Percentiles rank a stretch among this genome's conserved stretches.
Evolutionary conservation across 371 early-diverging fungal species (phyloP).

Genomic region (Sporodiniella umbellata): DNA sequence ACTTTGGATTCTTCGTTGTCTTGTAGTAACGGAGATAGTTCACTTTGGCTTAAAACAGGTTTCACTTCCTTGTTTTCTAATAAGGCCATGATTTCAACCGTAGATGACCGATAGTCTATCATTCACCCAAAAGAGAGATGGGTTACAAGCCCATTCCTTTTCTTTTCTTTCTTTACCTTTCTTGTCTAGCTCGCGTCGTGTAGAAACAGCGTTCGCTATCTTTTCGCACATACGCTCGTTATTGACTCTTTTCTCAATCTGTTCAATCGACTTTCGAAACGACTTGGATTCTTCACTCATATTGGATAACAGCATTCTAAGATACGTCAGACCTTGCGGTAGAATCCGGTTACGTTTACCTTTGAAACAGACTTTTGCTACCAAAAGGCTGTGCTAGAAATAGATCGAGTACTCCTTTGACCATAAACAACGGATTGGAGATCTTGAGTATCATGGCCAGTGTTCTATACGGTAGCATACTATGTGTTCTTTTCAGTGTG

Average conservation of each 20-base stretch:
- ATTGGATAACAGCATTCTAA: slow-evolving; percentile 51
- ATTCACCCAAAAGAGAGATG: too few species aligned
- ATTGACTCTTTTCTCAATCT: slow-evolving; percentile 39
- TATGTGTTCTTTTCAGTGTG: slow-evolving; percentile 53
- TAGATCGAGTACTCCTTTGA: slow-evolving; percentile 58
- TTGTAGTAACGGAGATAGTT: not conserved
- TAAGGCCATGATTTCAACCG: slow-evolving; percentile 5
- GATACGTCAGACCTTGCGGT: not conserved
- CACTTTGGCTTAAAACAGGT: slow-evolving; percentile 4
- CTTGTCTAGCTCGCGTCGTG: slow-evolving; percentile 15
- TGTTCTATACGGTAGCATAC: slow-evolving; percentile 57
- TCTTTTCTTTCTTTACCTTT: too few species aligned
- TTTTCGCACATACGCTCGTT: slow-evolving; percentile 50
- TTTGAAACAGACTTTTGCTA: slow-evolving; percentile 57
- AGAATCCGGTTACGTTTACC: too few species aligned
- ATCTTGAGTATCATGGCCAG: slow-evolving; percentile 50
- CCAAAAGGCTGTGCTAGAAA: slow-evolving; percentile 71
- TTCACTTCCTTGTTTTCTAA: slow-evolving; percentile 10
- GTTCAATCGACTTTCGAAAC: slow-evolving; percentile 47
- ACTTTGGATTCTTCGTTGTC: not conserved
- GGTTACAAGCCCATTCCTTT: too few species aligned
- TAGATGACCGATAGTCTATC: slow-evolving; percentile 2
- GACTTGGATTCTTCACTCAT: slow-evolving; percentile 56
- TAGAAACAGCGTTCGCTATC: slow-evolving; percentile 51
- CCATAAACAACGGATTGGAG: slow-evolving; percentile 63